These are phyloP conservation scores for Scheffersomyces lignosus DNA, from an alignment of 805 yeast species.

Conservation along the genomic window DNA sequence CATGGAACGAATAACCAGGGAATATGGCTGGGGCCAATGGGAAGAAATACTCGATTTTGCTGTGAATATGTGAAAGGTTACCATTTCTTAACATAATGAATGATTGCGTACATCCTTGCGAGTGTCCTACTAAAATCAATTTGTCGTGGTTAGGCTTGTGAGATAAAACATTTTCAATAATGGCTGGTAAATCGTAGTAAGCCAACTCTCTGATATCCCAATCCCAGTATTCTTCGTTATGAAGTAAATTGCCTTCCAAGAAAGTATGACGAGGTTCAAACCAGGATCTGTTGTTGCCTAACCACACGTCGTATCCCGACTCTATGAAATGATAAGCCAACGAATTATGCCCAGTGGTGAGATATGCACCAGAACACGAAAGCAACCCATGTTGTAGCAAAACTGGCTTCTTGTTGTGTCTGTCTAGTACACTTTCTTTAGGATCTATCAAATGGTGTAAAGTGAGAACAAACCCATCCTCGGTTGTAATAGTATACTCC, in stretches of 20 bases:
- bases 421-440: constrained; percentile 25
- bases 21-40: constrained; percentile 91
- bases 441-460: constrained; percentile 65
- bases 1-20: constrained; percentile 75
- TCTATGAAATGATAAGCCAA: constrained; percentile 57
- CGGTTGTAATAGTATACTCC: constrained; percentile 62
- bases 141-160: constrained; percentile 42
- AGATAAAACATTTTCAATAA: constrained; percentile 60
- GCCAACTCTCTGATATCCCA: constrained; percentile 93
- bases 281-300: constrained; percentile 90
- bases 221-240: constrained; percentile 71
- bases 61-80: constrained; percentile 36
- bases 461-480: constrained; percentile 76
- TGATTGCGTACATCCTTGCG: constrained; percentile 91
- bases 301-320: constrained; percentile 82
- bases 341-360: constrained; percentile 80
- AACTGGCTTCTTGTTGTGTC: constrained; percentile 55
- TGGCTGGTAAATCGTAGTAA: constrained; percentile 68
- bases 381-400: constrained; percentile 82
- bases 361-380: constrained; percentile 83
- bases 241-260: constrained; percentile 34
- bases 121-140: constrained; percentile 73
- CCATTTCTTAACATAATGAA: constrained; percentile 62
- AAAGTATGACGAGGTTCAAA: constrained; percentile 64
- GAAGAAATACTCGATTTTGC: constrained; percentile 63